phyloP scores from a whole-genome alignment of 108 stramenopile species.

The Ochromonas danica region DNA sequence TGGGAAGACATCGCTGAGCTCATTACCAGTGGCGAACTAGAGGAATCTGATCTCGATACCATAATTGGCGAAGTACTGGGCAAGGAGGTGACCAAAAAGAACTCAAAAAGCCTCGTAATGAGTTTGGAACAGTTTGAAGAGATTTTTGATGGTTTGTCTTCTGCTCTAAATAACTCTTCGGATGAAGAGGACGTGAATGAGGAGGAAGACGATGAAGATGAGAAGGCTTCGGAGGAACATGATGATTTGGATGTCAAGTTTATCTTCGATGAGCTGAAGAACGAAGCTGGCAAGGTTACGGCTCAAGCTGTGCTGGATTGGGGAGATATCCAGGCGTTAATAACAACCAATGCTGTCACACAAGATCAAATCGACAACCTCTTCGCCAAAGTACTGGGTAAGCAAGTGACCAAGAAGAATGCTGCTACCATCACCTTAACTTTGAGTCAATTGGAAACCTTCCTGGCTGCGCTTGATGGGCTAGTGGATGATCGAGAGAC shows the following conservation, averaged over 20 bases:
- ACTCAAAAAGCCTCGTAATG: too few species aligned
- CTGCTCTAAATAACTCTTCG: too few species aligned
- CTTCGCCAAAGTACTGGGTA: neutral
- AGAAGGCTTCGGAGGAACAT: neutral
- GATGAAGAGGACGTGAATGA: too few species aligned
- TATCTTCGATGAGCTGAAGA: neutral
- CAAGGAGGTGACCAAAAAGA: too few species aligned
- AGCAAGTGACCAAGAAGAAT: too few species aligned
- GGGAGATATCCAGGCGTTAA: neutral
- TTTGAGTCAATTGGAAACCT: neutral
- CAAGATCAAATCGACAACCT: neutral
- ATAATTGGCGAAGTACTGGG: too few species aligned
- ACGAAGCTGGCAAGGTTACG: neutral
- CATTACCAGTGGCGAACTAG: neutral
- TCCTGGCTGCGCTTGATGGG: neutral
- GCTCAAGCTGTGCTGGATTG: neutral
- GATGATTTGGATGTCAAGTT: neutral
- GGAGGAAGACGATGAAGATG: conserved; percentile 1
- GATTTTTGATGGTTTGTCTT: too few species aligned
- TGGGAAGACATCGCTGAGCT: neutral
- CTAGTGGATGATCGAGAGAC: neutral
- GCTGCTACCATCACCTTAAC: too few species aligned
- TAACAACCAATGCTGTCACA: neutral
- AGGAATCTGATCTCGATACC: too few species aligned
- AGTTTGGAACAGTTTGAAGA: neutral